These are phyloP conservation scores for Rhizophlyctis rosea DNA, from an alignment of 192 early-diverging fungal genomes.

Conservation along the genomic window DNA sequence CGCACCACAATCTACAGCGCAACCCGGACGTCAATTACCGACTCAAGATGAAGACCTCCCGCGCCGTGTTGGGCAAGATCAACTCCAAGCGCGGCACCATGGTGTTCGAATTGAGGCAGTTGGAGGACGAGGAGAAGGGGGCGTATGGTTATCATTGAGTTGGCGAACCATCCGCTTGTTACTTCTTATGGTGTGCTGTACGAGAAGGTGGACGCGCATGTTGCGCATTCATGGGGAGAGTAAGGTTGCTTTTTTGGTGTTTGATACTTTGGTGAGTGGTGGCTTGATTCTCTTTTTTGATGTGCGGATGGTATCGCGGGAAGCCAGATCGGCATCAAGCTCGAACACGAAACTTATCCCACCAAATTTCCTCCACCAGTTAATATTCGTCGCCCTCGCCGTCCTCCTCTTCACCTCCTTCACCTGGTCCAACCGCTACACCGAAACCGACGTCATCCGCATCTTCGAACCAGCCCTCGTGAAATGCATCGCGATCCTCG, in stretches of 20 bases:
- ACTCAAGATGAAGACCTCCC: conserved; percentile 86
- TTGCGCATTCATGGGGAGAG: conserved; percentile 71
- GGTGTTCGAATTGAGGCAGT: conserved; percentile 81
- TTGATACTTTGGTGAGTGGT: conserved; percentile 25
- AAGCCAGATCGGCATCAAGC: too few species aligned
- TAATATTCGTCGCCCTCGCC: conserved; percentile 24
- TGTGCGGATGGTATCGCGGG: too few species aligned
- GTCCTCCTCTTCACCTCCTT: conserved; percentile 12
- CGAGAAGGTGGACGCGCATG: conserved; percentile 73
- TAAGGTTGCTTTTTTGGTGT: conserved; percentile 27
- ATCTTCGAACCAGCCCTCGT: conserved; percentile 17
- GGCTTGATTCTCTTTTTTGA: too few species aligned
- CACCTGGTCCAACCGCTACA: conserved; percentile 10
- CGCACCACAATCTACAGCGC: conserved; percentile 88
- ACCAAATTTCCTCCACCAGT: too few species aligned
- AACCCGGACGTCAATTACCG: conserved; percentile 76
- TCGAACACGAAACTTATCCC: too few species aligned
- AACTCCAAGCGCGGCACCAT: conserved; percentile 76
- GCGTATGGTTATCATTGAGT: conserved; percentile 89
- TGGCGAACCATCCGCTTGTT: conserved; percentile 76
- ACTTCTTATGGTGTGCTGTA: conserved; percentile 78
- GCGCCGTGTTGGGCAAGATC: conserved; percentile 69
- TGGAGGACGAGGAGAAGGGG: conserved; percentile 90
- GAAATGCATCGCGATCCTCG: conserved; percentile 10
- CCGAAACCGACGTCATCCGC: conserved; percentile 8